Evolutionary conservation across 2,329 filamentous ascomycete genomes (phyloP), one percentile per base, ranked within the genome.

Genomic region (Catunica adiposa): DNA sequence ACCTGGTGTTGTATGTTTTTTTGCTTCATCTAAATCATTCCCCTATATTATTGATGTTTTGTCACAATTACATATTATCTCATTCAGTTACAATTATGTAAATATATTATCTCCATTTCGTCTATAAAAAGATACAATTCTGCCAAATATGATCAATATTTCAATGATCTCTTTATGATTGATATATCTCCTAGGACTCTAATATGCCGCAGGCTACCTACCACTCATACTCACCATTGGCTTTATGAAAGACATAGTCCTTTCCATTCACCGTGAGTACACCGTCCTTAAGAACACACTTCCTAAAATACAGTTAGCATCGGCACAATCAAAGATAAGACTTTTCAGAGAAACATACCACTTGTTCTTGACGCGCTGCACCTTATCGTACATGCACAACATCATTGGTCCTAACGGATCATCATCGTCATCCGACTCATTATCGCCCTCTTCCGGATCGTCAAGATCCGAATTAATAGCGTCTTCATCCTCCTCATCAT

Each of bases 301-400:
- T 98, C 85, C 85, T 83, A 59, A 71, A 64, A 66, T 64, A 63
- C 47, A 56, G 31, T 40, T 26, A 29, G 22, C 42, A 15, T 40
- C 26, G 20, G 48, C 29, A 17, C 46, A 15, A 25, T 40, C 47
- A 26, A 51, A 25, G 23, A 2, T 38, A 23, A 54, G 5, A 31
- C 3, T 9, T 42, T 0, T 8, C n/a, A n/a, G 44, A 59, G 48
- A 25, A 42, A 70, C 75, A 53, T 67, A 82, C 86, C 86, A 92
- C 79, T 92, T 98, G 73, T 97, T 98, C 82, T 98, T 98, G 64
- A 97, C 92, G 51, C 92, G 79, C 71, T 97, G 90, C 8, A 98
- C 92, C 73, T 98, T 98, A 73, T 98, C 92, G 67, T 98, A 98
- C 67, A 94, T 96, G 73, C 92, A 98, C 42, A 98, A 82, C 86